phyloP scores from a whole-genome alignment of 2,329 filamentous ascomycete genomes.

The Neofusicoccum umdonicola region DNA sequence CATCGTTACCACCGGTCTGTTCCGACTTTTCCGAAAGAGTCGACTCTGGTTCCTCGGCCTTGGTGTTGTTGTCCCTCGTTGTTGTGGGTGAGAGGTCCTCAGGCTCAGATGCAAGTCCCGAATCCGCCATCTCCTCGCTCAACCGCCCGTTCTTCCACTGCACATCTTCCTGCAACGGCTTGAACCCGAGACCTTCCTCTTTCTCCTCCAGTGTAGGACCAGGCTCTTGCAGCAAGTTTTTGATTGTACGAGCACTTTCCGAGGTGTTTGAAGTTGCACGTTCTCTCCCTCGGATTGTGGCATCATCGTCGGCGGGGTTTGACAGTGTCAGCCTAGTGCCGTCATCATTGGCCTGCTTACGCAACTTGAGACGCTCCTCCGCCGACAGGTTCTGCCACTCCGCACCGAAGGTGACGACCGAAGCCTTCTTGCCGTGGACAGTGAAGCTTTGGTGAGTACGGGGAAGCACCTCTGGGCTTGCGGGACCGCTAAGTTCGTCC shows the following conservation, averaged over 20 bases:
- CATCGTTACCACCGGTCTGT: not conserved
- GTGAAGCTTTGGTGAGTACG: slow-evolving; percentile 87
- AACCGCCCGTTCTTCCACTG: slow-evolving; percentile 4
- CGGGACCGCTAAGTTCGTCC: slow-evolving; percentile 34
- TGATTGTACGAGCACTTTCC: slow-evolving; percentile 5
- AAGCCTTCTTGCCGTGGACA: slow-evolving; percentile 96
- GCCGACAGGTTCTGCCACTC: slow-evolving; percentile 67
- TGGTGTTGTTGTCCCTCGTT: not conserved
- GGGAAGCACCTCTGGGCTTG: slow-evolving; percentile 64
- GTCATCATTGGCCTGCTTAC: slow-evolving; percentile 21
- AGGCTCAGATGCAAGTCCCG: slow-evolving; percentile 7
- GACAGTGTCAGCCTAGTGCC: not conserved
- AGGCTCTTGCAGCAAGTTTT: not conserved
- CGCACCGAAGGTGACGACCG: slow-evolving; percentile 92
- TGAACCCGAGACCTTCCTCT: slow-evolving; percentile 1
- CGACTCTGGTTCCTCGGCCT: not conserved
- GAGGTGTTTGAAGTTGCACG: slow-evolving; percentile 6
- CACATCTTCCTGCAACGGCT: not conserved
- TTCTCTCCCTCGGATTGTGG: not conserved
- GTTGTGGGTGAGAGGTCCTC: slow-evolving; percentile 14
- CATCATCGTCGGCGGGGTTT: not conserved
- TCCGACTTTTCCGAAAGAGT: not conserved
- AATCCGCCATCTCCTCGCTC: slow-evolving; percentile 14
- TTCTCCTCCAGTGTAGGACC: slow-evolving; percentile 13
- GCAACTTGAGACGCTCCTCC: slow-evolving; percentile 38